A percentile compares a stretch with the other conserved stretches of the same genome.
Conservation (phyloP, 164 flowering plant species). For the Macadamia integrifolia region DNA sequence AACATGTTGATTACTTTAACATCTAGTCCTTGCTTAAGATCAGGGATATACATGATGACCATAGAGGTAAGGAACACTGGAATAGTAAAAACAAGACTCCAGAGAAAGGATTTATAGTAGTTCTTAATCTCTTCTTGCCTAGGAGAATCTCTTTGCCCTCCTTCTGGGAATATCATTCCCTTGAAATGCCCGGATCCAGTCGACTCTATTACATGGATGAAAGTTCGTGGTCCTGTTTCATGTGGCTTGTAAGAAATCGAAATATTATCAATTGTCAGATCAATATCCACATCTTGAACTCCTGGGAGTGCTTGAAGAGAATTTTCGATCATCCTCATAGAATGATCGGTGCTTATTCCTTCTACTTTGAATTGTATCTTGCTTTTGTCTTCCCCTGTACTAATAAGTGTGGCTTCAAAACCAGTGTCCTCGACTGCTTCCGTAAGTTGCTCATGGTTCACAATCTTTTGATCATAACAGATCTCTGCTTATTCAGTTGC, state of each 20-base stretch:
- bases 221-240: conserved; percentile 66
- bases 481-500: conserved; percentile 83
- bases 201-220: conserved; percentile 59
- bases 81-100: conserved; percentile 78
- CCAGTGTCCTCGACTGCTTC: conserved; percentile 62
- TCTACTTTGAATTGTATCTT: conserved; percentile 59
- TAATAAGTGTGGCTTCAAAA: conserved; percentile 62
- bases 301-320: conserved; percentile 75
- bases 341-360: conserved; percentile 36
- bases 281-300: conserved; percentile 40
- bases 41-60: conserved; percentile 83
- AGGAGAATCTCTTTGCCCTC: conserved; percentile 35
- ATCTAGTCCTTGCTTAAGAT: conserved; percentile 41
- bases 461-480: conserved; percentile 45
- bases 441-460: conserved; percentile 33
- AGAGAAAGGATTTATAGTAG: conserved; percentile 51
- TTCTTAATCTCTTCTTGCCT: conserved; percentile 49
- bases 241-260: conserved; percentile 65
- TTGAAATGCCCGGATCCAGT: conserved; percentile 46
- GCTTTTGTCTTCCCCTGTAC: conserved; percentile 55
- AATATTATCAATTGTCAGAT: conserved; percentile 32
- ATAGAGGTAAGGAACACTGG: conserved; percentile 77
- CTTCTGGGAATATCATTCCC: conserved; percentile 59
- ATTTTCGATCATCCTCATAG: conserved; percentile 36
- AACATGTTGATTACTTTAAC: conserved; percentile 66